Percentiles rank a stretch among this genome's conserved stretches.
These are phyloP conservation scores for Lagenidium sp. DNA, from an alignment of 352 stramenopile genomes.

Conservation along the genomic window DNA sequence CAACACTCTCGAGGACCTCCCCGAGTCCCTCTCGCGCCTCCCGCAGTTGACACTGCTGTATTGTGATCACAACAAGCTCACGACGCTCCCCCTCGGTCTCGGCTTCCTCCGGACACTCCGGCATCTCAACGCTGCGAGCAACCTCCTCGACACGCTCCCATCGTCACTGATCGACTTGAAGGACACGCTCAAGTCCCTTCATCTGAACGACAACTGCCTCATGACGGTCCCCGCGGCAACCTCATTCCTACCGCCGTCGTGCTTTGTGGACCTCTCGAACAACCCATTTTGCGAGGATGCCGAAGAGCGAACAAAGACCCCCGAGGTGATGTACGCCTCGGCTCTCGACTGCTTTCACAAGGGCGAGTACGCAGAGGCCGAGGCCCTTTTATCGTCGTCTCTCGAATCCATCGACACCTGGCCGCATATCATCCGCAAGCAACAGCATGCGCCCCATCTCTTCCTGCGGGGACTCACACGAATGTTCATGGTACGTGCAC, in stretches of 20 bases:
- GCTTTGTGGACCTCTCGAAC: conserved; percentile 50
- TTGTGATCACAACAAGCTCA: conserved; percentile 29
- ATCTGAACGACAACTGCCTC: conserved; percentile 42
- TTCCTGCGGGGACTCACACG: conserved; percentile 36
- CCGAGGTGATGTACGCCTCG: conserved; percentile 10
- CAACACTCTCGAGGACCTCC: conserved; percentile 32
- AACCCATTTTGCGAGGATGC: conserved; percentile 38
- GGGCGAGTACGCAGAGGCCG: conserved; percentile 15
- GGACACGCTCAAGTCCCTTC: conserved; percentile 23
- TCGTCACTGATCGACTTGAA: conserved; percentile 34
- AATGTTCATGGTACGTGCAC: conserved; percentile 22
- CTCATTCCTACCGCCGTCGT: conserved; percentile 7
- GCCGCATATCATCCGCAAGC: conserved; percentile 3
- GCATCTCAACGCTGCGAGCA: conserved; percentile 37
- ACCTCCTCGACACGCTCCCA: conserved; percentile 30
- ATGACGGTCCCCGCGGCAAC: conserved; percentile 16
- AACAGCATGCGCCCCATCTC: conserved; percentile 17
- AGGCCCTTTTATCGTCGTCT: conserved; percentile 20
- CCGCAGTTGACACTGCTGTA: conserved; percentile 20
- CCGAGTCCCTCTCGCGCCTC: conserved; percentile 27
- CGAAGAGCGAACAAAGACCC: neutral
- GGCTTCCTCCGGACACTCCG: conserved; percentile 22
- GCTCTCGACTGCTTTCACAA: conserved; percentile 23
- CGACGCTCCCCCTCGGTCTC: conserved; percentile 22
- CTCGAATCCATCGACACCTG: conserved; percentile 10